Percentiles rank a stretch among this genome's conserved stretches.
Evolutionary conservation across 2,329 filamentous ascomycete species (phyloP).

Genomic region (Penicillium hordei): DNA sequence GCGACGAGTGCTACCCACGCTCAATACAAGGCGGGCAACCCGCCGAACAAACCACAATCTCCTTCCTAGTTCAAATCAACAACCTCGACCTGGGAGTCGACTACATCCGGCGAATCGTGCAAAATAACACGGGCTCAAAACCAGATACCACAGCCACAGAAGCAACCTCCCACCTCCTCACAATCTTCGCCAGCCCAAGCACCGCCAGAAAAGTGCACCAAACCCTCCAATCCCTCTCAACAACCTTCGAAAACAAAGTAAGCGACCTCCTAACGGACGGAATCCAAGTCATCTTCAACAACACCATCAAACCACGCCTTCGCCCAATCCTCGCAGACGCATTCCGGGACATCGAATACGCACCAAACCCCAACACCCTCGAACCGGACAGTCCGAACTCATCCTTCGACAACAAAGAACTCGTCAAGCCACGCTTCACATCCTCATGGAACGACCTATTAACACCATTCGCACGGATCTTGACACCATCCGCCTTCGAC

Average conservation of each 20-base stretch:
- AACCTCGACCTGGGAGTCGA: conserved; percentile 90
- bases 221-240: conserved; percentile 67
- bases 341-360: conserved; percentile 90
- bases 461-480: conserved; percentile 77
- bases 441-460: conserved; percentile 83
- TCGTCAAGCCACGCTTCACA: conserved; percentile 77
- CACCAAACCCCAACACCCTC: conserved; percentile 57
- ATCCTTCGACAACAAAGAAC: conserved; percentile 54
- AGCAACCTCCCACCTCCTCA: conserved; percentile 47
- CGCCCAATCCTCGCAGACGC: conserved; percentile 82
- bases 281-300: conserved; percentile 79
- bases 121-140: conserved; percentile 57
- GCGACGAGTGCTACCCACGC: conserved; percentile 89
- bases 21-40: conserved; percentile 76
- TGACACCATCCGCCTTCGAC: conserved; percentile 75
- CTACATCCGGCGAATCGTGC: conserved; percentile 84
- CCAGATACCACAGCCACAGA: conserved; percentile 18
- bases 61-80: conserved; percentile 92
- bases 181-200: conserved; percentile 76
- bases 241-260: conserved; percentile 73
- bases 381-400: conserved; percentile 38
- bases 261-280: conserved; percentile 81
- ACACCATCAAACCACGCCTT: conserved; percentile 81
- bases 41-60: conserved; percentile 81
- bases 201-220: conserved; percentile 70